These are phyloP conservation scores for Exophiala mesophila DNA, from an alignment of 2,329 filamentous ascomycete species.

Conservation along the genomic window DNA sequence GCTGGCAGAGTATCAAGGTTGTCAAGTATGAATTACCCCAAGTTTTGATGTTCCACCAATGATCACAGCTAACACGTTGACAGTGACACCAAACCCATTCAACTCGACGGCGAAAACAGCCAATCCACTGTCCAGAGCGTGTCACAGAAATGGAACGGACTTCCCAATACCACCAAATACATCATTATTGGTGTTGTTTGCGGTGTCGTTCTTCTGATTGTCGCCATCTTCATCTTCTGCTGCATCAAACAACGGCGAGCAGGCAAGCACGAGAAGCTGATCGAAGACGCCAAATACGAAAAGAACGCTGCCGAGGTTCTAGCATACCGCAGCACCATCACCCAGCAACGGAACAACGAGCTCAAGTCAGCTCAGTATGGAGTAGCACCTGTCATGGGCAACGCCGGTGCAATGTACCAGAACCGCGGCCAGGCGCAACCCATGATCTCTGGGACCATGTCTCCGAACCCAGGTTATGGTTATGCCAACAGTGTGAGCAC, in stretches of 20 bases:
- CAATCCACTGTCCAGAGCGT: conserved; percentile 19
- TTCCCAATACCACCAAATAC: conserved; percentile 45
- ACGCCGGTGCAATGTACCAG: conserved; percentile 11
- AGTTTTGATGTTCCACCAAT: conserved; percentile 7
- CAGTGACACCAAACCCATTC: conserved; percentile 21
- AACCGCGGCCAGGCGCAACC: conserved; percentile 12
- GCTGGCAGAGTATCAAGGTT: conserved; percentile 44
- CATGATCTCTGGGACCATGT: conserved; percentile 15
- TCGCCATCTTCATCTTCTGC: conserved; percentile 41
- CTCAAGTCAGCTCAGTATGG: conserved; percentile 11
- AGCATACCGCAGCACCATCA: conserved; percentile 28
- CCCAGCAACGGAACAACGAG: conserved; percentile 19
- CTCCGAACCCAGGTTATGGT: conserved; percentile 13
- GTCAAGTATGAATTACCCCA: conserved; percentile 33
- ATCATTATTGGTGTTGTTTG: conserved; percentile 41
- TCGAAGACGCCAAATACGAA: conserved; percentile 45
- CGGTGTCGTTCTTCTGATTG: conserved; percentile 30
- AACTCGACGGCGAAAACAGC: conserved; percentile 26
- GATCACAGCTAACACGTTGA: conserved; percentile 1
- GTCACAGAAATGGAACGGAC: conserved; percentile 39
- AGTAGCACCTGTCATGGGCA: conserved; percentile 15
- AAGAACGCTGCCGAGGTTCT: conserved; percentile 34
- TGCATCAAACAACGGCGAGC: conserved; percentile 47
- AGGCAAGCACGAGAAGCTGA: conserved; percentile 45
- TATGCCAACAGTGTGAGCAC: conserved; percentile 11